Evolutionary conservation across 2,329 filamentous ascomycete species (phyloP), one percentile per base, ranked within the genome.

Genomic region (Macrophomina tecta): DNA sequence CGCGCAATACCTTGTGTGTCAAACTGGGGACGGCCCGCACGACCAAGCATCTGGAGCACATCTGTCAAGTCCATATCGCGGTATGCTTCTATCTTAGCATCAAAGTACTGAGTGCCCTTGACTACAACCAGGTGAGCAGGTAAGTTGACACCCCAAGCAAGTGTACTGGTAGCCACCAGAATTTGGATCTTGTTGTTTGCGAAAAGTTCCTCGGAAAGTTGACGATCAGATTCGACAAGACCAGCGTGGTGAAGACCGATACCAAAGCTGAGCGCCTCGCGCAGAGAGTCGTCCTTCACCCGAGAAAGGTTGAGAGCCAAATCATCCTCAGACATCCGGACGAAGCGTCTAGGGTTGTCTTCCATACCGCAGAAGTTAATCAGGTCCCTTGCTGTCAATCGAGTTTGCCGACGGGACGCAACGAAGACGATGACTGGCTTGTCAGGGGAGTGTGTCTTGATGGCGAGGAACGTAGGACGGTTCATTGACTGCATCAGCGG

Each of bases 401-500:
- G 90, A 0, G 95, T 99, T 82, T 99, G 95, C 73, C 95, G 86
- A 74, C 96, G 90, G 18, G 95, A 99, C 3, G 95, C 93, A 6
- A 99, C 95, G 73, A 99, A 99, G 0, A 99, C 95, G 77, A 99
- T 99, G 8, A 98, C 95, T 0, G 95, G 95, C 79, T 99, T 98
- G 64, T 93, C 90, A 0, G 96, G 95, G 49, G 94, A 97, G 79
- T 99, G 96, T 11, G 90, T 93, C 79, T 99, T 97, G 78, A 99
- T 95, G 0, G 95, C 95, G 38, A 98, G 82, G 80, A 98, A 99
- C 0, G 95, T 97, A 1, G 95, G 95, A 6, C 95, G 87, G 75
- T 99, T 99, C 95, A 99, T 99, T 0, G 93, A 97, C 80, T 98
- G 94, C 95, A 99, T 99, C 70, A 99, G 81, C 0, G 95, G 93